Evolutionary conservation across 1,284 basidiomycete species (phyloP).

Genomic region (Fomitopsis pinicola): DNA sequence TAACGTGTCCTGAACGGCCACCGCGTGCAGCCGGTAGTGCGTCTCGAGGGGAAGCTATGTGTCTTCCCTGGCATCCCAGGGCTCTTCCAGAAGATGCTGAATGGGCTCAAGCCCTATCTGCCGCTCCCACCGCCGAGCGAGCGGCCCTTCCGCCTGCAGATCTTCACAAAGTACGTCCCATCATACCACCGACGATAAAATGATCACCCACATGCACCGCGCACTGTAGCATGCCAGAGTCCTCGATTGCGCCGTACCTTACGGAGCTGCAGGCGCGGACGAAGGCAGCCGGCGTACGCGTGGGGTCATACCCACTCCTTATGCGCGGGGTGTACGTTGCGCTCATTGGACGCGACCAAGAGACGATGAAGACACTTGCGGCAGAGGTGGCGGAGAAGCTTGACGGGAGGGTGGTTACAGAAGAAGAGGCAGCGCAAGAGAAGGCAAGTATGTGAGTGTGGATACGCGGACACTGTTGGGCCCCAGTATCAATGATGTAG

Average conservation of each 20-base stretch:
- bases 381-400: slow-evolving; percentile 62
- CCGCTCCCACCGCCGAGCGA: slow-evolving; percentile 69
- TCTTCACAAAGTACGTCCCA: slow-evolving; percentile 66
- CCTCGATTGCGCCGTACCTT: slow-evolving; percentile 86
- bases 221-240: slow-evolving; percentile 68
- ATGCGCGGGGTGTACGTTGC: slow-evolving; percentile 68
- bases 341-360: slow-evolving; percentile 72
- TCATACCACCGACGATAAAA: neutral
- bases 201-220: neutral
- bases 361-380: slow-evolving; percentile 49
- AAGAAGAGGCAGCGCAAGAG: slow-evolving; percentile 47
- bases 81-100: slow-evolving; percentile 79
- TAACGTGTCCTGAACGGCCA: neutral
- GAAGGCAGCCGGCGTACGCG: slow-evolving; percentile 71
- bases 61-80: slow-evolving; percentile 89
- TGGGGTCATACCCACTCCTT: slow-evolving; percentile 79
- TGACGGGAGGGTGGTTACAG: slow-evolving; percentile 54
- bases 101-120: slow-evolving; percentile 67
- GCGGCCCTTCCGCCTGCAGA: slow-evolving; percentile 71
- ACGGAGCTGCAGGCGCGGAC: slow-evolving; percentile 74
- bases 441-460: slow-evolving; percentile 20
- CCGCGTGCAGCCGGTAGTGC: slow-evolving; percentile 66
- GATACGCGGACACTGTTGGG: too few species aligned
- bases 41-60: slow-evolving; percentile 81
- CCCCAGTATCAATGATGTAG: too few species aligned